These are phyloP conservation scores for Penicillium canescens DNA, from an alignment of 495 filamentous ascomycete species.

Conservation along the genomic window DNA sequence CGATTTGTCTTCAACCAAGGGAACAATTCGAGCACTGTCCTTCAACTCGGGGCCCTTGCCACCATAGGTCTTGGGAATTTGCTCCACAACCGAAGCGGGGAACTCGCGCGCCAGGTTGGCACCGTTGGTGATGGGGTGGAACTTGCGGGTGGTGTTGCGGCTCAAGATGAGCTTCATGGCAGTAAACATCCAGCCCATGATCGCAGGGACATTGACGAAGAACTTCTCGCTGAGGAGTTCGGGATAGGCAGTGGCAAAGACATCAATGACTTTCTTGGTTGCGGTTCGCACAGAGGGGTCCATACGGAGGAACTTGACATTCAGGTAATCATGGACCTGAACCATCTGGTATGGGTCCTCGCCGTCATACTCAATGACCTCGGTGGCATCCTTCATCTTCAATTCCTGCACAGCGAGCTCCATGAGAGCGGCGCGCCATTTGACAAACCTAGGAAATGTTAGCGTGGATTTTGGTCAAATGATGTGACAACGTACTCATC, in stretches of 20 bases:
- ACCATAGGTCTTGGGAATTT: conserved; percentile 68
- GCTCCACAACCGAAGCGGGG: conserved; percentile 52
- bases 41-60: conserved; percentile 56
- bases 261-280: conserved; percentile 73
- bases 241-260: conserved; percentile 78
- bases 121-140: conserved; percentile 78
- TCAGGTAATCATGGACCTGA: conserved; percentile 89
- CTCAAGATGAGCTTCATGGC: conserved; percentile 78
- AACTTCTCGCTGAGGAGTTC: conserved; percentile 87
- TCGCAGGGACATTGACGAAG: conserved; percentile 84
- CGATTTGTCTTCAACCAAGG: conserved; percentile 22
- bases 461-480: background rate
- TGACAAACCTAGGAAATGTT: conserved; percentile 61
- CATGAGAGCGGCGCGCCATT: conserved; percentile 86
- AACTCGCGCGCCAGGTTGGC: conserved; percentile 66
- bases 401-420: conserved; percentile 74
- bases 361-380: conserved; percentile 70
- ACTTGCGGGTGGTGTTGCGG: conserved; percentile 80
- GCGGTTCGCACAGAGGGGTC: conserved; percentile 68
- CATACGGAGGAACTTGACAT: conserved; percentile 75
- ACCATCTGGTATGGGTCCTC: conserved; percentile 82
- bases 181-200: conserved; percentile 86
- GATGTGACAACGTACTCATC: conserved; percentile 61
- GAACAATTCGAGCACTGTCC: conserved; percentile 29
- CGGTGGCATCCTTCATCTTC: conserved; percentile 61